These are phyloP conservation scores for Tuber aestivum DNA, from an alignment of 495 filamentous ascomycete genomes.

Conservation along the genomic window DNA sequence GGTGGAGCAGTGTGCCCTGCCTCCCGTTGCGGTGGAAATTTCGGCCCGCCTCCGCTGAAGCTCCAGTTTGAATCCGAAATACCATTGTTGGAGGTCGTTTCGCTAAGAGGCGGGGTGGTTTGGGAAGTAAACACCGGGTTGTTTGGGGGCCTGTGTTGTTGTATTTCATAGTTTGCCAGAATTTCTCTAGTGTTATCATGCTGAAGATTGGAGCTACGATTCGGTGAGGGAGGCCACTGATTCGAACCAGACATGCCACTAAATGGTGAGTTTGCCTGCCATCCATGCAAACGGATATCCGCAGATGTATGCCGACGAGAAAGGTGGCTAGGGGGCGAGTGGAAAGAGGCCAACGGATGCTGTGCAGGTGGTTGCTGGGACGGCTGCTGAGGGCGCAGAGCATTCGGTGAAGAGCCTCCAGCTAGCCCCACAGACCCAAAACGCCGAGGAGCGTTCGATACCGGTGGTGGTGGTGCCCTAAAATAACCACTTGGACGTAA, in stretches of 20 bases:
- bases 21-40: slow-evolving; percentile 47
- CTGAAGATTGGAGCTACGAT: slow-evolving; percentile 26
- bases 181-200: slow-evolving; percentile 40
- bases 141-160: slow-evolving; percentile 30
- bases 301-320: slow-evolving; percentile 88
- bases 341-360: slow-evolving; percentile 69
- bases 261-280: slow-evolving; percentile 73
- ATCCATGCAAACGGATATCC: slow-evolving; percentile 85
- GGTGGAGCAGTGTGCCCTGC: slow-evolving; percentile 49
- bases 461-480: slow-evolving; percentile 70
- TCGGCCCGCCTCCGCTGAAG: slow-evolving; percentile 45
- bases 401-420: slow-evolving; percentile 64
- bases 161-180: slow-evolving; percentile 48
- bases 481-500: slow-evolving; percentile 43
- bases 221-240: slow-evolving; percentile 84
- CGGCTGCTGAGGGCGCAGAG: slow-evolving; percentile 63
- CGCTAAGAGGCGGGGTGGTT: slow-evolving; percentile 38
- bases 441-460: slow-evolving; percentile 70
- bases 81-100: slow-evolving; percentile 29
- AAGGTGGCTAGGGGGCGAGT: slow-evolving; percentile 69
- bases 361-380: slow-evolving; percentile 60
- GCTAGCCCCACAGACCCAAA: slow-evolving; percentile 77
- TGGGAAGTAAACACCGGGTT: slow-evolving; percentile 32
- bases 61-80: slow-evolving; percentile 56
- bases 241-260: slow-evolving; percentile 62